phyloP scores from a whole-genome alignment of 2,329 filamentous ascomycete species.

The Microsporum audouinii region DNA sequence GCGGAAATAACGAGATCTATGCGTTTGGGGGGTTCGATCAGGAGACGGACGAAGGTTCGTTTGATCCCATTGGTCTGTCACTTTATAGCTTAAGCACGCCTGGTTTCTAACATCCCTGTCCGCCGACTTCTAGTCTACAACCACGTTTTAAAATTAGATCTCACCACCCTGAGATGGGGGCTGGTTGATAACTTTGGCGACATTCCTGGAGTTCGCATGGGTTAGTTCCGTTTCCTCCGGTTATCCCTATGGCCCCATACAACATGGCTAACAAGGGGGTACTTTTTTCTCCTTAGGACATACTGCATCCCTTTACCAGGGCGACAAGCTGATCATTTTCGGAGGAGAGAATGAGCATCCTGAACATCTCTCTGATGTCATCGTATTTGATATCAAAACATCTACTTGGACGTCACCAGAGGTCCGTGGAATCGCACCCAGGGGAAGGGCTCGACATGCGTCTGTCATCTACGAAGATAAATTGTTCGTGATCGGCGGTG shows the following conservation, averaged over 20 bases:
- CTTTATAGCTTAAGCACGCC: background rate
- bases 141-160: constrained; percentile 80
- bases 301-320: constrained; percentile 86
- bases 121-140: constrained; percentile 60
- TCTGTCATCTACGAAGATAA: constrained; percentile 94
- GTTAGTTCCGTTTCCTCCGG: constrained; percentile 38
- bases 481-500: constrained; percentile 88
- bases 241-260: background rate
- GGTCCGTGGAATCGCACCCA: constrained; percentile 70
- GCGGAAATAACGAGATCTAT: constrained; percentile 93
- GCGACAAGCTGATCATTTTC: constrained; percentile 91
- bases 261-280: background rate
- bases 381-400: constrained; percentile 88
- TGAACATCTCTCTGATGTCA: constrained; percentile 88
- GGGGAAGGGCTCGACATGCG: constrained; percentile 83
- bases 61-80: constrained; percentile 2
- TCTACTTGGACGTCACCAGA: constrained; percentile 92
- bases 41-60: constrained; percentile 77
- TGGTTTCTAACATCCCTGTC: constrained; percentile 5
- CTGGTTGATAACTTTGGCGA: constrained; percentile 97
- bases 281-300: constrained; percentile 50
- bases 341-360: constrained; percentile 97
- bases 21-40: constrained; percentile 98
- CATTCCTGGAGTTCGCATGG: constrained; percentile 94
- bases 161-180: constrained; percentile 82